Evolutionary conservation across 2,329 filamentous ascomycete genomes (phyloP), one percentile per base, ranked within the genome.

Genomic region (Amphichorda felina): DNA sequence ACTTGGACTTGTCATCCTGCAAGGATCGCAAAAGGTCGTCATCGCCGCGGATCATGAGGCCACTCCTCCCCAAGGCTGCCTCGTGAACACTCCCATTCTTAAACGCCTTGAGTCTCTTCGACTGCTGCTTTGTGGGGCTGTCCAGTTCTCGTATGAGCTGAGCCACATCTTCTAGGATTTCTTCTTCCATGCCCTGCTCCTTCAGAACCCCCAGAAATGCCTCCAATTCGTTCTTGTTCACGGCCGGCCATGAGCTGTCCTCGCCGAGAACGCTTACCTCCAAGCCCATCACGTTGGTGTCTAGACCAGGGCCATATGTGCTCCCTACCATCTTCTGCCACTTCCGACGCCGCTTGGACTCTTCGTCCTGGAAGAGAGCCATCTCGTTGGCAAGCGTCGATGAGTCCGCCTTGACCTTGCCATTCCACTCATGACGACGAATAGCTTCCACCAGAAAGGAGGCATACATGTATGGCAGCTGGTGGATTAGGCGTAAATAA

Each of bases 31-130:
- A 70, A 41, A 88, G 65, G 42, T 95, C 88, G 48, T 94, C 86
- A 41, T 91, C 82, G n/a, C 85, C 87, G 27, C 85, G 78, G 11
- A 94, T 73, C 48, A 94, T 61, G 8, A 95, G 70, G 2, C 86
- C 89, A 44, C 84, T 93, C 49, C 82, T 77, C n/a, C 86, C 86
- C 41, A 95, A 71, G 3, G 75, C 76, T n/a, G 81, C 80, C 53
- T 96, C 91, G 48, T 95, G 87, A 26, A 96, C 73, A 51, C 91
- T 96, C 13, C 91, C 91, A 51, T 93, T 91, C 53, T 95, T 95
- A 65, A 98, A 96, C 5, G 86, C 87, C 54, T 89, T 94, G 6
- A 91, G 75, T 38, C 86, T 76, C 56, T 86, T 88, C 41, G 79
- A 75, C 51, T 94, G 88, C 53, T 91, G 85, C 47, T 82, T 86